Evolutionary conservation across 2,329 filamentous ascomycete species (phyloP).

Genomic region (Cladosporium sp.): DNA sequence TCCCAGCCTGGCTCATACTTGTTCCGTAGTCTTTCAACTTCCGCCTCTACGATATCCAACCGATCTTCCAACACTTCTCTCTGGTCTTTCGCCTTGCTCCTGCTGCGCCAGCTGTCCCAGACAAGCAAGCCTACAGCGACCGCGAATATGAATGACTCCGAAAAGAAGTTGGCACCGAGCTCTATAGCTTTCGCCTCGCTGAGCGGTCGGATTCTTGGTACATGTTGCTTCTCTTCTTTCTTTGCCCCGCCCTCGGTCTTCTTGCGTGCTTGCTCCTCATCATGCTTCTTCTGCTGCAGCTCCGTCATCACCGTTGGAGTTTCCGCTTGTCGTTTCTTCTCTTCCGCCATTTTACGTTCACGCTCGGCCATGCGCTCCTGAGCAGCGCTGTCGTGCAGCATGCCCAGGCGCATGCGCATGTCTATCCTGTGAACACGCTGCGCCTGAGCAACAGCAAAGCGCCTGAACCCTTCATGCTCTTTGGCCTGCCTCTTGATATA

Average conservation of each 20-base stretch:
- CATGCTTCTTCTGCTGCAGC: conserved; percentile 52
- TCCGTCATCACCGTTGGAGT: conserved; percentile 58
- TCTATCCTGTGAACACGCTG: conserved; percentile 60
- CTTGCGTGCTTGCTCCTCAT: conserved; percentile 42
- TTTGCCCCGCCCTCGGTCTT: conserved; percentile 25
- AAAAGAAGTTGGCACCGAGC: conserved; percentile 62
- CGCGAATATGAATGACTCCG: conserved; percentile 59
- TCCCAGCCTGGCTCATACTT: conserved; percentile 29
- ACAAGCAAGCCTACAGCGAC: conserved; percentile 59
- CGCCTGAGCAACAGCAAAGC: conserved; percentile 55
- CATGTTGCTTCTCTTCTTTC: conserved; percentile 40
- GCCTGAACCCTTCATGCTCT: conserved; percentile 61
- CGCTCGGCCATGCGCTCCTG: conserved; percentile 47
- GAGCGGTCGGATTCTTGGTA: conserved; percentile 52
- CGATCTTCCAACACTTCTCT: conserved; percentile 56
- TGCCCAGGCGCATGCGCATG: conserved; percentile 61
- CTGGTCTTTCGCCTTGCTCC: conserved; percentile 54
- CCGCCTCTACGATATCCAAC: conserved; percentile 50
- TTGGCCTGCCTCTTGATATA: conserved; percentile 61
- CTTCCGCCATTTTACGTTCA: conserved; percentile 50
- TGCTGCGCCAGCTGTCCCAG: conserved; percentile 55
- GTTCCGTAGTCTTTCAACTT: conserved; percentile 33
- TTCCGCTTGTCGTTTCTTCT: conserved; percentile 45
- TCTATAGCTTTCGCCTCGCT: conserved; percentile 64
- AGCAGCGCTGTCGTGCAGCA: conserved; percentile 56